Conservation (phyloP, 2,329 filamentous ascomycete species). For the Aspergillus novofumigatus region DNA sequence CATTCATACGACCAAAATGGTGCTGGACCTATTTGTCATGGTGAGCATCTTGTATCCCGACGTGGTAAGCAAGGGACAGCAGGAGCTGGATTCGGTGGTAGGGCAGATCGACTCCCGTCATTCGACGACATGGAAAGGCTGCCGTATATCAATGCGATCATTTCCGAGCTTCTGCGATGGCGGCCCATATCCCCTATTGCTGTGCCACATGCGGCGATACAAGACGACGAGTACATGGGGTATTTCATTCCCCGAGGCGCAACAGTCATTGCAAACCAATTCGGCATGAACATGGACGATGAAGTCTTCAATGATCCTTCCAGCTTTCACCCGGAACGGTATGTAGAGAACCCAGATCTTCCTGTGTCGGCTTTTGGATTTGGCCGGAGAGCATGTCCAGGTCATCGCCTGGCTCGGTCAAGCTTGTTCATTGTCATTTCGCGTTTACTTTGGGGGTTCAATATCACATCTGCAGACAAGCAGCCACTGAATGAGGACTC, state of each 20-base stretch:
- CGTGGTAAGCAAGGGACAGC: slow-evolving; percentile 35
- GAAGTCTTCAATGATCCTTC: slow-evolving; percentile 36
- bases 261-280: slow-evolving; percentile 41
- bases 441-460: slow-evolving; percentile 8
- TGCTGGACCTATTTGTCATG: slow-evolving; percentile 45
- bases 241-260: slow-evolving; percentile 47
- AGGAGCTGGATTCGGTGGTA: slow-evolving; percentile 31
- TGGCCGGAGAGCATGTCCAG: slow-evolving; percentile 9
- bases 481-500: neutral
- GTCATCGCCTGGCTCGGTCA: slow-evolving; percentile 1
- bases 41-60: slow-evolving; percentile 44
- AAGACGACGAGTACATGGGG: slow-evolving; percentile 46
- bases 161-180: slow-evolving; percentile 34
- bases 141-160: slow-evolving; percentile 31
- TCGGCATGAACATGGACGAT: slow-evolving; percentile 39
- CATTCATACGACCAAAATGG: slow-evolving; percentile 47
- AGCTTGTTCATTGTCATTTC: slow-evolving; percentile 7
- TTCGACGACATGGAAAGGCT: slow-evolving; percentile 28
- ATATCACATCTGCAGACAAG: neutral
- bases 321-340: slow-evolving; percentile 34
- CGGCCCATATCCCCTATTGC: slow-evolving; percentile 42
- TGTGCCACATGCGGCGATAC: slow-evolving; percentile 44
- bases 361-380: slow-evolving; percentile 10
- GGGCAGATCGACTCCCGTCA: slow-evolving; percentile 26
- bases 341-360: slow-evolving; percentile 17